Evolutionary conservation across 345 rosid species (phyloP), one percentile per base, ranked within the genome.

Genomic region (Abelmoschus esculentus): DNA sequence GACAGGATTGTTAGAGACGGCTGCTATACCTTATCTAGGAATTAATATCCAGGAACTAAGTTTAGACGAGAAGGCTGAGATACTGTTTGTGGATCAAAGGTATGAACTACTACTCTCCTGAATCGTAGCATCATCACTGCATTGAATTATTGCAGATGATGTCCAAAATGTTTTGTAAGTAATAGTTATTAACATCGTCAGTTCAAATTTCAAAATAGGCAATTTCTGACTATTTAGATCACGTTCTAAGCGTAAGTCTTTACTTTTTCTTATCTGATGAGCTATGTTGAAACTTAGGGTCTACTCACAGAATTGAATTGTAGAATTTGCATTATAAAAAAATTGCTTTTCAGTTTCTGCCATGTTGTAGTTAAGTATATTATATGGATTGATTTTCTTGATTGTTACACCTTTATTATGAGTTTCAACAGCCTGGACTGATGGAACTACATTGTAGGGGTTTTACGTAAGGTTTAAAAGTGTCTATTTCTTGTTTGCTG

Each of bases 1-100:
- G 68, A 64, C 68, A 44, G 68, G 68, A 64, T 44, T 64, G 34
- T 40, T 64, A 13, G 54, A 64, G 68, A 7, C 54, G 5, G 36
- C 68, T 12, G 68, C 54, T 44, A 75, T 89, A 71, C 90, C 93
- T 0, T 77, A 81, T 62, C 69, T 95, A 26, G 97, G 96, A 65
- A 59, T 91, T 67, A 77, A 74, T 11, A 67, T 83, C 62, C 82
- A 85, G 76, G 91, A 88, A 70, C 73, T 95, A 55, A 91, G 82
- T 79, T 78, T 91, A 78, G 97, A 95, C 66, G 89, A 88, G 71
- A 95, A 88, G 80, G 96, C 96, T 1, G 96, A 87, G 75, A 74
- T 91, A 72, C 81, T 91, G 28, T 81, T 95, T 80, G 57, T 91
- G 63, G 96, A 83, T 78, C 99, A 91, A 80, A 75, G 97, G 99